phyloP scores from a whole-genome alignment of 1,284 basidiomycete genomes.

The Ustilago crameri region DNA sequence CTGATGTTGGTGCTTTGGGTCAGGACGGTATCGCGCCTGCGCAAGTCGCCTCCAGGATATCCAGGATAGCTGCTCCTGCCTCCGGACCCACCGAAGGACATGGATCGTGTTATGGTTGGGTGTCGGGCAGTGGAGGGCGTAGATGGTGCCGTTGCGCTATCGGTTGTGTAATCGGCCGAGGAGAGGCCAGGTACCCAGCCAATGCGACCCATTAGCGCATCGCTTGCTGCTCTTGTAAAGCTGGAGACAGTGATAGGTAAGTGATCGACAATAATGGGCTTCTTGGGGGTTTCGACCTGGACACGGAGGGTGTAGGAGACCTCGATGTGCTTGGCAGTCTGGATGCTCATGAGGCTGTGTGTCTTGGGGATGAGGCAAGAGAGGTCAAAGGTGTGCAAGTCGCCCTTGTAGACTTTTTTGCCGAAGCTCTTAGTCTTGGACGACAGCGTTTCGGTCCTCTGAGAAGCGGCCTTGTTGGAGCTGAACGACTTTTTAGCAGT shows the following conservation, averaged over 20 bases:
- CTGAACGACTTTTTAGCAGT: constrained; percentile 40
- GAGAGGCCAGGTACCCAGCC: constrained; percentile 63
- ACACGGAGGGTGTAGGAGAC: constrained; percentile 63
- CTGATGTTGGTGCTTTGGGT: constrained; percentile 51
- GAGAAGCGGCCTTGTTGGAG: constrained; percentile 43
- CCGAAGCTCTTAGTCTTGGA: constrained; percentile 57
- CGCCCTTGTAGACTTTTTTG: constrained; percentile 65
- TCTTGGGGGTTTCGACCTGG: constrained; percentile 60
- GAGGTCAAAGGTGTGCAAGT: constrained; percentile 61
- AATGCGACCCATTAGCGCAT: constrained; percentile 49
- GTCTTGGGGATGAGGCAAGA: constrained; percentile 54
- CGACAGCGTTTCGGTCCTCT: constrained; percentile 54
- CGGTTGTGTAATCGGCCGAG: constrained; percentile 15
- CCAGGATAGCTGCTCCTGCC: constrained; percentile 27
- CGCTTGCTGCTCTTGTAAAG: constrained; percentile 45
- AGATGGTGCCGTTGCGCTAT: constrained; percentile 2
- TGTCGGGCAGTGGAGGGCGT: constrained; percentile 8
- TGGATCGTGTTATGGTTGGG: constrained; percentile 35
- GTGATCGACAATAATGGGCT: constrained; percentile 64
- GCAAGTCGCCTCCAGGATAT: constrained; percentile 40
- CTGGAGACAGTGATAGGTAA: constrained; percentile 62
- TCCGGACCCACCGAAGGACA: constrained; percentile 40
- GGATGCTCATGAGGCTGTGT: constrained; percentile 63
- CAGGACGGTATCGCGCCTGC: constrained; percentile 59
- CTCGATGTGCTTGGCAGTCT: constrained; percentile 67